Evolutionary conservation across 345 rosid species (phyloP).

Genomic region (Melaleuca quinquenervia): DNA sequence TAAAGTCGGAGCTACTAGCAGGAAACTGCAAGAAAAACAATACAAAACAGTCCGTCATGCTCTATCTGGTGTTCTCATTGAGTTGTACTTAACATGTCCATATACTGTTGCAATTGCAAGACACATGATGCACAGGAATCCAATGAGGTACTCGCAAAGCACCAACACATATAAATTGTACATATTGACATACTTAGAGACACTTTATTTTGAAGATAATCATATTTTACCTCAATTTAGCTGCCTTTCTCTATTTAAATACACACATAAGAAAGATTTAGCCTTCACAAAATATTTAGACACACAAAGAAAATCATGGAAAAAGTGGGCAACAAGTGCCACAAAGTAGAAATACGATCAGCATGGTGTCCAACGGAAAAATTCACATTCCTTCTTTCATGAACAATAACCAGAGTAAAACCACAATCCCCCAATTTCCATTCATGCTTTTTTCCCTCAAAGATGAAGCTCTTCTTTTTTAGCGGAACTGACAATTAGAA

Average conservation of each 20-base stretch:
- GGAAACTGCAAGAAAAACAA: slow-evolving; percentile 69
- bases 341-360: background rate
- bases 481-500: background rate
- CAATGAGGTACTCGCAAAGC: background rate
- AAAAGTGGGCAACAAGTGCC: background rate
- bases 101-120: background rate
- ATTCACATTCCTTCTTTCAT: background rate
- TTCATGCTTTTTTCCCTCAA: background rate
- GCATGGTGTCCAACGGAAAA: background rate
- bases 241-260: background rate
- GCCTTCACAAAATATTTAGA: background rate
- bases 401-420: background rate
- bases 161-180: background rate
- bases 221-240: background rate
- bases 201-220: background rate
- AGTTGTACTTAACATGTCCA: background rate
- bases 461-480: background rate
- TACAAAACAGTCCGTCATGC: background rate
- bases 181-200: background rate
- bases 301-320: background rate
- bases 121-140: background rate
- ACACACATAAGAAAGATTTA: background rate
- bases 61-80: background rate
- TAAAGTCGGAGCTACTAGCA: slow-evolving; percentile 37
- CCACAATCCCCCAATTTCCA: background rate